Evolutionary conservation across 2,329 filamentous ascomycete species (phyloP), one percentile per base, ranked within the genome.

Genomic region (Penicillium aurantiogriseum): DNA sequence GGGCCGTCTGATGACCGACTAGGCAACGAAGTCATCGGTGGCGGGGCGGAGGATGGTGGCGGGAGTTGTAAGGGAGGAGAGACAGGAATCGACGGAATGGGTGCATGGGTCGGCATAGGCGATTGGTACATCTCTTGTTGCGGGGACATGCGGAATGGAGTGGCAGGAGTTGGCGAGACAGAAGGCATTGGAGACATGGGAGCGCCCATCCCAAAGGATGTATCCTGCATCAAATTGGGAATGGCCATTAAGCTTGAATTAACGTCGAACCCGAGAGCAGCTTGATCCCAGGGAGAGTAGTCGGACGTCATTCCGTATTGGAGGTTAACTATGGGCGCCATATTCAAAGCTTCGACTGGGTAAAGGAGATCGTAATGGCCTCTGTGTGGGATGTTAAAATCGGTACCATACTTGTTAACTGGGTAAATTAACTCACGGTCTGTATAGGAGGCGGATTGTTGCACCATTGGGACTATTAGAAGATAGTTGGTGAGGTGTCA

Each of bases 361-460:
- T 99, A 99, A 35, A 97, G 82, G 60, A 99, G 87, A 74, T 97
- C 94, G 74, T 97, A 99, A 76, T 97, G 94, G 59, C 91, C 91
- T 42, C 85, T 87, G 63, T 21, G 50, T 43, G 29, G 1, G 47
- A 19, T 31, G 59, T 71, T 64, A 75, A 69, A 51, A 54, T 39
- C 2, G 13, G 39, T 8, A 13, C 2, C 4, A 8, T 11, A 10
- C 5, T 40, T 21, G 23, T 11, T 6, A 19, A 21, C 29, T 6
- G 29, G 29, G 10, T 8, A 17, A 21, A 21, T 11, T n/a, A 29
- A 74, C 84, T 77, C 71, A 87, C 84, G 86, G 86, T 68, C 86
- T 79, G 68, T 88, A 88, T 25, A 88, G 79, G n/a, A 88, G 75
- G 61, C 83, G 79, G 79, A 95, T 71, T 79, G 87, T 83, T 78